Conservation (phyloP, 805 yeast genomes). For the Suhomyces emberorum region DNA sequence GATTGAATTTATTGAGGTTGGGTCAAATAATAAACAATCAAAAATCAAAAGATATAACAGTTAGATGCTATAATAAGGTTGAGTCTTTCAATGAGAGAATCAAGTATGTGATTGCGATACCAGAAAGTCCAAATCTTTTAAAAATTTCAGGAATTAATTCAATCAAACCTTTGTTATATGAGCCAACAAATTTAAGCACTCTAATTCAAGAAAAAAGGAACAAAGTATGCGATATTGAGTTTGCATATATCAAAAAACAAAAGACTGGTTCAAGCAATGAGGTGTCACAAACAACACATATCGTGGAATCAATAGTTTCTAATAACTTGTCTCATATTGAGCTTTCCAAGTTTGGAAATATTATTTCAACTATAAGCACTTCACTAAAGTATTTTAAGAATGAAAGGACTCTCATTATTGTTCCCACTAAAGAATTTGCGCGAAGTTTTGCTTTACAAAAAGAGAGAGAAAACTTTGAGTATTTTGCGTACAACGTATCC, state of each 20-base stretch:
- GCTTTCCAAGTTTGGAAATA: too few species aligned
- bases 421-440: constrained; percentile 11
- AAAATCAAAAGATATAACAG: constrained; percentile 3
- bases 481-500: constrained; percentile 5
- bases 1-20: constrained; percentile 16
- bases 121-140: not conserved
- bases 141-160: not conserved
- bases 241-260: not conserved
- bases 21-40: constrained; percentile 6
- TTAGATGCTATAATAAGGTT: not conserved
- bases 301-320: not conserved
- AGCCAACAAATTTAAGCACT: not conserved
- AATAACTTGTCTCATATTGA: too few species aligned
- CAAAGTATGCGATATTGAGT: not conserved
- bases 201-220: not conserved
- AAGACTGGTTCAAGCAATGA: not conserved
- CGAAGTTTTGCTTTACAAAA: constrained; percentile 2
- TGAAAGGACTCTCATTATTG: constrained; percentile 13
- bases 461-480: not conserved
- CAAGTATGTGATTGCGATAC: constrained; percentile 6
- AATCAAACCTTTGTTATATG: not conserved
- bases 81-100: constrained; percentile 9
- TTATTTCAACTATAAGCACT: too few species aligned
- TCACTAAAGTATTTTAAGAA: too few species aligned
- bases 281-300: not conserved